These are phyloP conservation scores for Yarrowia sp. DNA, from an alignment of 805 yeast species.

Conservation along the genomic window DNA sequence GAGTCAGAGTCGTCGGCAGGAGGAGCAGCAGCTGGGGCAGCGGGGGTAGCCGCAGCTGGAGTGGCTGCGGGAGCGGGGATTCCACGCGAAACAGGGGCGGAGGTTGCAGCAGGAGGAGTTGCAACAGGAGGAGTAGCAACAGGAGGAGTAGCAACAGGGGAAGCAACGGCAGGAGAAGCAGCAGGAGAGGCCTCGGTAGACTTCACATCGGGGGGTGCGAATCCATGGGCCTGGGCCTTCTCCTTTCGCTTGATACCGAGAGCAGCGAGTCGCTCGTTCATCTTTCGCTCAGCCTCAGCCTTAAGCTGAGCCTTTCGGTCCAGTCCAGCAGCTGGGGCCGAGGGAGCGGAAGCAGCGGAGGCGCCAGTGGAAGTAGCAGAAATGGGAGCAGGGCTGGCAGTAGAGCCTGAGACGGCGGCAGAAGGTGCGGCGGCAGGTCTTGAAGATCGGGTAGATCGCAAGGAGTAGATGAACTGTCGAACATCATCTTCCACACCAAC, in stretches of 20 bases:
- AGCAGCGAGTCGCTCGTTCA: slow-evolving; percentile 81
- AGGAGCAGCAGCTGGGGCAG: slow-evolving; percentile 1
- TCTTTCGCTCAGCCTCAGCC: slow-evolving; percentile 74
- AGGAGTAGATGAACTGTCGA: slow-evolving; percentile 54
- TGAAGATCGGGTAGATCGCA: slow-evolving; percentile 35
- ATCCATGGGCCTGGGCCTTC: slow-evolving; percentile 29
- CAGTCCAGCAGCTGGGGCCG: slow-evolving; percentile 44
- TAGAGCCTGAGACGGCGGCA: background rate
- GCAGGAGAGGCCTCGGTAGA: slow-evolving; percentile 24
- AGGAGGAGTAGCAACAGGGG: slow-evolving; percentile 22
- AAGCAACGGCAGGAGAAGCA: slow-evolving; percentile 26
- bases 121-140: slow-evolving; percentile 18
- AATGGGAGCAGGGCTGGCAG: background rate
- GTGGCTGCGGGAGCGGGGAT: slow-evolving; percentile 4
- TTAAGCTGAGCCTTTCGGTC: slow-evolving; percentile 77
- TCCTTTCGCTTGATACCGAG: slow-evolving; percentile 55
- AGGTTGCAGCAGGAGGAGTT: slow-evolving; percentile 25
- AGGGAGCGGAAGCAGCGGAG: background rate
- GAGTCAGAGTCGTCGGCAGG: slow-evolving; percentile 16
- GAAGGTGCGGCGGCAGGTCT: slow-evolving; percentile 22
- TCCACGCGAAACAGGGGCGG: slow-evolving; percentile 24
- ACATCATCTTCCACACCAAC: slow-evolving; percentile 71
- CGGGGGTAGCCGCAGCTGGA: slow-evolving; percentile 12
- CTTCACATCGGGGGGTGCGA: slow-evolving; percentile 29
- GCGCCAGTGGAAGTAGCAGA: slow-evolving; percentile 12